A percentile compares a stretch with the other conserved stretches of the same genome.
phyloP scores from a whole-genome alignment of 1,139 yeast species.

The Sugiyamaella neomexicana region DNA sequence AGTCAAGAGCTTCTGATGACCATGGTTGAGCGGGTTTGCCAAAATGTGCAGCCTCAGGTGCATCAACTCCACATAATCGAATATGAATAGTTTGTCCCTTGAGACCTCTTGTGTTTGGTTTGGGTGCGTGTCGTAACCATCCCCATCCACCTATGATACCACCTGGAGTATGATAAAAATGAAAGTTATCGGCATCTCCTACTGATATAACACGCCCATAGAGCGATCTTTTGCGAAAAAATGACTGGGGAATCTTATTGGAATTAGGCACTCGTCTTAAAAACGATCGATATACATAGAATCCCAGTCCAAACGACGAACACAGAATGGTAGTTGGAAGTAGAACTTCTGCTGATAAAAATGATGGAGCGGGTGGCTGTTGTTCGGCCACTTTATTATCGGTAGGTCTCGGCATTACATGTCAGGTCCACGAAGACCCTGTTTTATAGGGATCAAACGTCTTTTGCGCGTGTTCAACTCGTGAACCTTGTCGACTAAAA shows the following conservation, averaged over 20 bases:
- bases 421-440: not conserved
- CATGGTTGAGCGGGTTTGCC: conserved; percentile 92
- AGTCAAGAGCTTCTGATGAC: conserved; percentile 76
- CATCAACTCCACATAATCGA: conserved; percentile 93
- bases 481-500: not conserved
- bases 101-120: conserved; percentile 42
- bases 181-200: conserved; percentile 96
- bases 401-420: conserved; percentile 1
- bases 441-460: not conserved
- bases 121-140: conserved; percentile 66
- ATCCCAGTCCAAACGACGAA: conserved; percentile 32
- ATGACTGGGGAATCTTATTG: conserved; percentile 34
- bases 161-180: conserved; percentile 92
- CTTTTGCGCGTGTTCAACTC: not conserved
- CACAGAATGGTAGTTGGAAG: conserved; percentile 32
- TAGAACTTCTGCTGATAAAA: conserved; percentile 26
- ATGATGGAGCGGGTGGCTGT: not conserved
- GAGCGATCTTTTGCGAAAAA: conserved; percentile 48
- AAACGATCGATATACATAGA: conserved; percentile 35
- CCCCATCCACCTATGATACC: conserved; percentile 91
- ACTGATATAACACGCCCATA: conserved; percentile 86
- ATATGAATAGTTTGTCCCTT: conserved; percentile 49
- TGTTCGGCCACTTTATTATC: not conserved
- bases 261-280: conserved; percentile 40
- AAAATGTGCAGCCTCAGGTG: conserved; percentile 94